phyloP scores from a whole-genome alignment of 2,329 filamentous ascomycete species.

The Lasiodiplodia theobromae region DNA sequence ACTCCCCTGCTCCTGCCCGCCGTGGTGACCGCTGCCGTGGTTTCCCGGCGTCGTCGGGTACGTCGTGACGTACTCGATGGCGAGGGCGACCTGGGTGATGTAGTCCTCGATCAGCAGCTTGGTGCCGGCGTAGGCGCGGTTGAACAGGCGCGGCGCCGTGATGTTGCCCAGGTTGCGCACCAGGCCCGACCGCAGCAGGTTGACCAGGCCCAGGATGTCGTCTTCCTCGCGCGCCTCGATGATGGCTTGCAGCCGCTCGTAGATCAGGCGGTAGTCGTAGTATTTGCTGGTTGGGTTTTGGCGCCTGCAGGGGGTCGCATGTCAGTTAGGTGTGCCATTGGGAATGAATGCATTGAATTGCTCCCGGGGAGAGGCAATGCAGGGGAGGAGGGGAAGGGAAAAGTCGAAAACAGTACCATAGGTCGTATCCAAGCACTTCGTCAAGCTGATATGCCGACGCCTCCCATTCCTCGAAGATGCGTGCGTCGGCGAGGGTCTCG shows the following conservation, averaged over 20 bases:
- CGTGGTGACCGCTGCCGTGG: slow-evolving; percentile 38
- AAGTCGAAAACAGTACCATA: slow-evolving; percentile 68
- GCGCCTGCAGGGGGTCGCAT: slow-evolving; percentile 62
- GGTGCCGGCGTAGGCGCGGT: slow-evolving; percentile 84
- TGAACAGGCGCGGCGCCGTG: slow-evolving; percentile 80
- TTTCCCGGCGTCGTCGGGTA: slow-evolving; percentile 65
- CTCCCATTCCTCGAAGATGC: slow-evolving; percentile 85
- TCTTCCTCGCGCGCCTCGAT: slow-evolving; percentile 72
- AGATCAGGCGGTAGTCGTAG: slow-evolving; percentile 88
- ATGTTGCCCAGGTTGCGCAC: slow-evolving; percentile 93
- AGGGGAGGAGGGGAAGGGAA: not conserved
- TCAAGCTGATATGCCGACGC: slow-evolving; percentile 84
- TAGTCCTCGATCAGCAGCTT: slow-evolving; percentile 93
- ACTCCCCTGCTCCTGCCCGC: slow-evolving; percentile 52
- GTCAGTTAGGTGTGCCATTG: too few relatives aligned
- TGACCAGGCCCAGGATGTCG: slow-evolving; percentile 77
- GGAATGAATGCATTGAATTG: too few relatives aligned
- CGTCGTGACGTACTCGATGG: slow-evolving; percentile 76
- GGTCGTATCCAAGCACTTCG: slow-evolving; percentile 77
- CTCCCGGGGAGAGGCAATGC: too few relatives aligned
- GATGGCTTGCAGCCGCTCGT: slow-evolving; percentile 75
- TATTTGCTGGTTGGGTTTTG: slow-evolving; percentile 80
- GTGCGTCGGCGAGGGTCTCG: slow-evolving; percentile 69
- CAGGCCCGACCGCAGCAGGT: slow-evolving; percentile 77
- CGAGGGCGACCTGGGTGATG: slow-evolving; percentile 80